Evolutionary conservation across 2,329 filamentous ascomycete species (phyloP).

Genomic region (Paecilomyces sp.): DNA sequence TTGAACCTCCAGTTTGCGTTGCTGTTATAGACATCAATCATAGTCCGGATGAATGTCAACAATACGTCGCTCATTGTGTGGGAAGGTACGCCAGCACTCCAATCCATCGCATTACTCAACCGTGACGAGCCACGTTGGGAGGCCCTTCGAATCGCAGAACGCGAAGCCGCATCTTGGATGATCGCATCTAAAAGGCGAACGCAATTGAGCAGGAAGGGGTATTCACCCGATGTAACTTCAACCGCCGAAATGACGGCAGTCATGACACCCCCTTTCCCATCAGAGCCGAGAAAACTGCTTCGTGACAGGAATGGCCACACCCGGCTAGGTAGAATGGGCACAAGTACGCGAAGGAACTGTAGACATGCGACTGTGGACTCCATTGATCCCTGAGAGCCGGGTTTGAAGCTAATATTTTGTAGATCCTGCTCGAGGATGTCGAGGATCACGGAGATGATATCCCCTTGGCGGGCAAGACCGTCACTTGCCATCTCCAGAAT

Average conservation of each 20-base stretch:
- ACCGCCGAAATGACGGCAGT: constrained; percentile 72
- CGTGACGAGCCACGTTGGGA: constrained; percentile 24
- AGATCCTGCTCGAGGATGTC: constrained; percentile 71
- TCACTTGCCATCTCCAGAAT: constrained; percentile 46
- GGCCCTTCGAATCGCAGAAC: constrained; percentile 39
- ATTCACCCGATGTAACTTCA: constrained; percentile 69
- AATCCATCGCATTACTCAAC: constrained; percentile 32
- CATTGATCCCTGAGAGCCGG: constrained; percentile 56
- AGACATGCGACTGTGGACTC: constrained; percentile 67
- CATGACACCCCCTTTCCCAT: constrained; percentile 69
- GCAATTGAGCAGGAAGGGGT: constrained; percentile 68
- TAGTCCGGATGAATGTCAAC: constrained; percentile 63
- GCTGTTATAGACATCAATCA: constrained; percentile 80
- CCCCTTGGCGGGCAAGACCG: constrained; percentile 43
- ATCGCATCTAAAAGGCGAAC: constrained; percentile 67
- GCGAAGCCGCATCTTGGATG: constrained; percentile 64
- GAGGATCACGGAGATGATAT: constrained; percentile 74
- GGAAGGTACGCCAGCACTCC: constrained; percentile 67
- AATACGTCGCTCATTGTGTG: constrained; percentile 67
- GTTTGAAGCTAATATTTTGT: constrained; percentile 46
- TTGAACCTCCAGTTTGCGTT: constrained; percentile 79
- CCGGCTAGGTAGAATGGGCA: constrained; percentile 67
- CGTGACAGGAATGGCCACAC: constrained; percentile 86
- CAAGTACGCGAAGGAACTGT: constrained; percentile 68
- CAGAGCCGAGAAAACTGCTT: constrained; percentile 69